These are phyloP conservation scores for Trifolium pratense DNA, from an alignment of 306 rosid genomes.

Conservation along the genomic window DNA sequence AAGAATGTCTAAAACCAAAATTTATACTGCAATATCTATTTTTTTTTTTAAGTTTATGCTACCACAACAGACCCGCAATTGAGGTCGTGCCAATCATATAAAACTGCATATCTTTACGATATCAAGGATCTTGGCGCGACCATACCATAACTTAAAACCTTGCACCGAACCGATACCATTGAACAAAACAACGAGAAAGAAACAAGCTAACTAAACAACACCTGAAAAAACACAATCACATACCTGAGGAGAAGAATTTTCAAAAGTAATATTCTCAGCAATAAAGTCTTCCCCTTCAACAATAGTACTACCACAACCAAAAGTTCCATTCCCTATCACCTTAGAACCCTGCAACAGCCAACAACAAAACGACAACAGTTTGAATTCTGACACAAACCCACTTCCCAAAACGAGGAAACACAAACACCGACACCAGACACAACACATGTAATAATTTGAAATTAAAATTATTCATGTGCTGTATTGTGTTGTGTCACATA, in stretches of 20 bases:
- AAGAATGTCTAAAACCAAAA: too few relatives aligned
- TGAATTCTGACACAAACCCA: constrained; percentile 19
- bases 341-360: constrained; percentile 55
- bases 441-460: neutral
- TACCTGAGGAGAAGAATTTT: constrained; percentile 89
- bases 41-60: too few relatives aligned
- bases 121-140: neutral
- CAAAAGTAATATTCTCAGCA: constrained; percentile 90
- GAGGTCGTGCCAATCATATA: too few relatives aligned
- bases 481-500: neutral
- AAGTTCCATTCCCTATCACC: constrained; percentile 84
- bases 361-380: constrained; percentile 10
- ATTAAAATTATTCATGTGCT: neutral
- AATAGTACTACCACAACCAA: constrained; percentile 83
- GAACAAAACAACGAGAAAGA: constrained; percentile 17
- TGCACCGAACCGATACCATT: neutral
- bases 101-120: neutral
- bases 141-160: neutral
- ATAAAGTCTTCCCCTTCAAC: constrained; percentile 95
- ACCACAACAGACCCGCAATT: too few relatives aligned
- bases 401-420: constrained; percentile 29
- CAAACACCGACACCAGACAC: neutral
- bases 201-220: neutral
- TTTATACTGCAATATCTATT: too few relatives aligned
- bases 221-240: neutral